These are phyloP conservation scores for Colletotrichum cereale DNA, from an alignment of 2,329 filamentous ascomycete species.

Conservation along the genomic window DNA sequence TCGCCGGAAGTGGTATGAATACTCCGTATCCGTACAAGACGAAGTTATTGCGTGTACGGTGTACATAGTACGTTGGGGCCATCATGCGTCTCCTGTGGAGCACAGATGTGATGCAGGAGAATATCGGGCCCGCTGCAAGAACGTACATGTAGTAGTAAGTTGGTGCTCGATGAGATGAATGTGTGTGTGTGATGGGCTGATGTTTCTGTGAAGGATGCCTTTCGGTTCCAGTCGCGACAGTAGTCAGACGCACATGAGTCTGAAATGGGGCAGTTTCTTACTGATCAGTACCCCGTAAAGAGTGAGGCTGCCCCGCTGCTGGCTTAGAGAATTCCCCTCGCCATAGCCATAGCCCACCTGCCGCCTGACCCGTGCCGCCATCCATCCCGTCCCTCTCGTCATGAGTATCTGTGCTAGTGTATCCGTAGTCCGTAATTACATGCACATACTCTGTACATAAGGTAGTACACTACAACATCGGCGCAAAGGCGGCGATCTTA, in stretches of 20 bases:
- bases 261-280: constrained; percentile 12
- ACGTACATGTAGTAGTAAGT: constrained; percentile 3
- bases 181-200: background rate
- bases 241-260: constrained; percentile 13
- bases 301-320: background rate
- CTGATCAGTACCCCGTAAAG: constrained; percentile 19
- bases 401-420: background rate
- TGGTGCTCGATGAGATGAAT: constrained; percentile 6
- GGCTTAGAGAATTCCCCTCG: constrained; percentile 15
- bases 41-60: no score
- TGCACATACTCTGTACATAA: no score
- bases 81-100: constrained; percentile 1
- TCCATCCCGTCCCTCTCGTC: constrained; percentile 20
- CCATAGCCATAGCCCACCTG: constrained; percentile 29
- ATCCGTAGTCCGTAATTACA: background rate
- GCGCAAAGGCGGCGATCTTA: constrained; percentile 12
- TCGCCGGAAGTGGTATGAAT: background rate
- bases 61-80: background rate
- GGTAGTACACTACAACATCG: constrained; percentile 5
- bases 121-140: constrained; percentile 6
- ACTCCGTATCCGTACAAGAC: no score
- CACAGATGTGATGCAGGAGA: constrained; percentile 13
- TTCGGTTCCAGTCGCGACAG: background rate
- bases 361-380: constrained; percentile 31
- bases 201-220: background rate